Evolutionary conservation across 345 rosid genomes (phyloP).

Genomic region (Eucalyptus cloeziana): DNA sequence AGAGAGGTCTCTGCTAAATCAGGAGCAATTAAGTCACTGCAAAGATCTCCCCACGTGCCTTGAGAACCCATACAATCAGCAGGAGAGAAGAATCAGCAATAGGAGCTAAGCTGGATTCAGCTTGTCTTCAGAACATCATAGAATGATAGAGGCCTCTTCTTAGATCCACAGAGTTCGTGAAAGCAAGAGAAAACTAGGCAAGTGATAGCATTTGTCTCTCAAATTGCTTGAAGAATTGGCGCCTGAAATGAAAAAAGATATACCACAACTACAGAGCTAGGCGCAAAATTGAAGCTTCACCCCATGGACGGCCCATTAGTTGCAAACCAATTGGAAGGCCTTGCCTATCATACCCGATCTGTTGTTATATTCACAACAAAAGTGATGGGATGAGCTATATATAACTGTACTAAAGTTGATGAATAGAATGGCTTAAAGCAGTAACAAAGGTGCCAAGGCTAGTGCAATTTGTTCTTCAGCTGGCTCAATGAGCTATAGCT

Average conservation of each 20-base stretch:
- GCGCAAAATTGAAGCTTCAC: slow-evolving; percentile 60
- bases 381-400: neutral
- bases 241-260: neutral
- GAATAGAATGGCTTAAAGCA: neutral
- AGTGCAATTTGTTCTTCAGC: neutral
- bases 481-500: neutral
- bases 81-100: neutral
- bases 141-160: slow-evolving; percentile 53
- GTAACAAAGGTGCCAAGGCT: neutral
- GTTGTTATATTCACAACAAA: slow-evolving; percentile 6
- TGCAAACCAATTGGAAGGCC: slow-evolving; percentile 88
- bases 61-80: neutral
- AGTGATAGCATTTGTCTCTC: neutral
- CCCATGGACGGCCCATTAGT: slow-evolving; percentile 78
- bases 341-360: slow-evolving; percentile 82
- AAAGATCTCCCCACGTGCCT: neutral
- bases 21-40: neutral
- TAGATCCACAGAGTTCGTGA: slow-evolving; percentile 47
- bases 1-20: neutral
- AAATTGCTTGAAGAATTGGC: neutral
- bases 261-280: slow-evolving; percentile 76
- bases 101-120: neutral
- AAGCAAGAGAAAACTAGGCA: neutral
- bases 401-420: neutral
- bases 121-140: slow-evolving; percentile 38